Conservation (phyloP, 805 yeast genomes). For the Ogataea ramenticola region DNA sequence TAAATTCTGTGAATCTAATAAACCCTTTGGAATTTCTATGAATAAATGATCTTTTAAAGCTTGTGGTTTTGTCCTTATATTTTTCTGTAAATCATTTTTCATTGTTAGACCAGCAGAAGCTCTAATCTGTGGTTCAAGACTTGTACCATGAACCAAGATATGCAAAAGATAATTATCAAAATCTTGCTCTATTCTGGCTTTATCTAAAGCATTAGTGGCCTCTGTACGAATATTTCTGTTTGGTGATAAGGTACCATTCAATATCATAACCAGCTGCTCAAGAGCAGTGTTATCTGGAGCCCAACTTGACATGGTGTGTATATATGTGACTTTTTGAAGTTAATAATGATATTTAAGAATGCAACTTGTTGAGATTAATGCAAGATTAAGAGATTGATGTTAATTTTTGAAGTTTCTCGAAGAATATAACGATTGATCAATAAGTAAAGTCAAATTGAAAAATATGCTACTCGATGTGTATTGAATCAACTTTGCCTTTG, state of each 20-base stretch:
- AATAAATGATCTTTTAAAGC: slow-evolving; percentile 28
- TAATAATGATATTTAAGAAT: too few species aligned
- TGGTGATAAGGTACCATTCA: slow-evolving; percentile 66
- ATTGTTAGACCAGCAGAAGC: slow-evolving; percentile 86
- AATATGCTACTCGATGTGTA: too few species aligned
- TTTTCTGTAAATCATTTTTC: slow-evolving; percentile 61
- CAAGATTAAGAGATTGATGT: too few species aligned
- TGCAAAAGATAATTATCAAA: slow-evolving; percentile 73
- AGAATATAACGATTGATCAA: too few species aligned
- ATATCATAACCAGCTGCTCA: slow-evolving; percentile 56
- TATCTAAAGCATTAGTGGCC: slow-evolving; percentile 69
- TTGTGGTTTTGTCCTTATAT: slow-evolving; percentile 21
- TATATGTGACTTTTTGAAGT: too few species aligned
- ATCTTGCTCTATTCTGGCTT: slow-evolving; percentile 67
- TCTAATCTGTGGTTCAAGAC: slow-evolving; percentile 48
- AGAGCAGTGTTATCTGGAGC: slow-evolving; percentile 55
- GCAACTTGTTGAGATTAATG: too few species aligned
- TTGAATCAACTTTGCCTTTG: too few species aligned
- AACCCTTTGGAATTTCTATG: slow-evolving; percentile 34
- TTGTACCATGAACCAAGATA: slow-evolving; percentile 51
- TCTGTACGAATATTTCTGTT: slow-evolving; percentile 43
- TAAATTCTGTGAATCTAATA: slow-evolving; percentile 46
- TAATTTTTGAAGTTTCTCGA: too few species aligned
- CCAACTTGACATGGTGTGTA: slow-evolving; percentile 36
- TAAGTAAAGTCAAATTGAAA: too few species aligned